A percentile compares a stretch with the other conserved stretches of the same genome.
Conservation (phyloP, 2,329 filamentous ascomycete genomes). For the Colletotrichum sansevieriae region DNA sequence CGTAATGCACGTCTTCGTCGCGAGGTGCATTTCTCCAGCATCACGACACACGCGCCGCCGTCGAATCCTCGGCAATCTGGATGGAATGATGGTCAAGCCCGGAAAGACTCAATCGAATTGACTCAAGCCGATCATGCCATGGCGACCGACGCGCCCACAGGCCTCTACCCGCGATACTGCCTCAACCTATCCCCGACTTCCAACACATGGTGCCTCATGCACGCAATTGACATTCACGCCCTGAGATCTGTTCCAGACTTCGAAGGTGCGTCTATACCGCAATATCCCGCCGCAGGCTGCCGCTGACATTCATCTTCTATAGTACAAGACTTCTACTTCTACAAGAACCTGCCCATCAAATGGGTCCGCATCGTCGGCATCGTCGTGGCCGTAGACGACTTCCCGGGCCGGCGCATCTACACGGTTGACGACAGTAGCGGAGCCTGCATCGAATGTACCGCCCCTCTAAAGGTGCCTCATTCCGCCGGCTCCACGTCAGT, state of each 20-base stretch:
- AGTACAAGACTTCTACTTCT: conserved; percentile 72
- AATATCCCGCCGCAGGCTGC: neutral
- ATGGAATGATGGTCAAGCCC: conserved; percentile 12
- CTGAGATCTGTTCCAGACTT: conserved; percentile 64
- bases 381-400: conserved; percentile 73
- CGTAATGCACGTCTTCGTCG: neutral
- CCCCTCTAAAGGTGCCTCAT: conserved; percentile 43
- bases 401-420: conserved; percentile 60
- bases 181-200: conserved; percentile 73
- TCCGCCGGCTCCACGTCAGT: conserved; percentile 15
- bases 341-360: conserved; percentile 80
- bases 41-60: neutral
- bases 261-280: conserved; percentile 58
- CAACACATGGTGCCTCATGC: conserved; percentile 70
- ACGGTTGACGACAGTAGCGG: conserved; percentile 77
- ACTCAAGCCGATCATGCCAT: conserved; percentile 59
- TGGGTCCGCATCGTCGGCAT: conserved; percentile 80
- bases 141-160: conserved; percentile 54
- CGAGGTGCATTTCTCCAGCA: conserved; percentile 7
- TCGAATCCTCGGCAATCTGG: neutral
- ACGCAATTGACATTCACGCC: conserved; percentile 61
- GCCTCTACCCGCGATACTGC: conserved; percentile 72
- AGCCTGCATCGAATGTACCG: conserved; percentile 64
- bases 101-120: neutral
- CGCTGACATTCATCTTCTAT: neutral